These are phyloP conservation scores for Solanum tacnaense DNA, from an alignment of 257 asterid genomes.

Conservation along the genomic window DNA sequence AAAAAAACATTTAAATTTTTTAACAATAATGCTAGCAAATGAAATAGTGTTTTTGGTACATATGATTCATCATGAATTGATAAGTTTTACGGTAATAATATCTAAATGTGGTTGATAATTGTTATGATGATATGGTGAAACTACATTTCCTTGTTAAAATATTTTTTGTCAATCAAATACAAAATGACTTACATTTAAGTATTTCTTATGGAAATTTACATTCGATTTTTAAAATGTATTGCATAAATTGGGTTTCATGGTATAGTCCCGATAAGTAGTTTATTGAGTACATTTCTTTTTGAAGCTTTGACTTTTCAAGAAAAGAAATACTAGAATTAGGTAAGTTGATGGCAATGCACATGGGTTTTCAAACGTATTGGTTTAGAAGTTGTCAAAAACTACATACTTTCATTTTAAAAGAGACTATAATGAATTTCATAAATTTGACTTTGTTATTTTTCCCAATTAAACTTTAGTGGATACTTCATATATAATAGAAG, in stretches of 20 bases:
- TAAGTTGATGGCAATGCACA: background rate
- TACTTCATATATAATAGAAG: background rate
- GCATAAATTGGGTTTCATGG: background rate
- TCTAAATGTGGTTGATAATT: background rate
- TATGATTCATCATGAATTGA: background rate
- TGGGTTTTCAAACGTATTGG: background rate
- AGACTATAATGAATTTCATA: background rate
- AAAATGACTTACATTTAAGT: background rate
- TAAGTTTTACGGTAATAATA: background rate
- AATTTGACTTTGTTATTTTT: background rate
- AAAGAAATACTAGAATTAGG: background rate
- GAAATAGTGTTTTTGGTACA: background rate
- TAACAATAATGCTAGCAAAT: background rate
- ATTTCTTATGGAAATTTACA: background rate
- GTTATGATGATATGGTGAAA: background rate
- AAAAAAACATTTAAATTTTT: background rate
- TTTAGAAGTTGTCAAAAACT: background rate
- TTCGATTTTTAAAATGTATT: background rate
- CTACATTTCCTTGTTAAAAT: background rate
- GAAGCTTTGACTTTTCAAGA: background rate
- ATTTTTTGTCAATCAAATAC: background rate
- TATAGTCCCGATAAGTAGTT: background rate
- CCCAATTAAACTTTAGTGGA: background rate
- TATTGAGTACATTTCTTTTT: background rate
- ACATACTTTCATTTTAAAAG: background rate